Evolutionary conservation across 495 filamentous ascomycete species (phyloP).

Genomic region (Annulohypoxylon maeteangense): DNA sequence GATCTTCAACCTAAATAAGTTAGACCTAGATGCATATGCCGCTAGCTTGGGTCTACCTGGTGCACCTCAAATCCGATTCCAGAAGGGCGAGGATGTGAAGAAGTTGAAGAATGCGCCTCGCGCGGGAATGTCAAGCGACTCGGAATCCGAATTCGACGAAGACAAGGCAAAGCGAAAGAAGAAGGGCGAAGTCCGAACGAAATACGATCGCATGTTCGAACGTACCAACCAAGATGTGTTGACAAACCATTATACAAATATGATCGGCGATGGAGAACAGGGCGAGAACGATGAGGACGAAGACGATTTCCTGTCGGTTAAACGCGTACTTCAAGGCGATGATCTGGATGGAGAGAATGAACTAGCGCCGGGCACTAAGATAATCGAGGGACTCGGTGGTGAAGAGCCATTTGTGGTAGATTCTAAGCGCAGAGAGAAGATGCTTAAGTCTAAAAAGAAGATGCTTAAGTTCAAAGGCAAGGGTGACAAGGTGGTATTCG

Average conservation of each 20-base stretch:
- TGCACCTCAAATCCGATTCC: conserved; percentile 88
- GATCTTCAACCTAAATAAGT: conserved; percentile 80
- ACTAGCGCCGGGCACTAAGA: conserved; percentile 56
- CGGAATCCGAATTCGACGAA: conserved; percentile 59
- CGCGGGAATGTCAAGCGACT: conserved; percentile 63
- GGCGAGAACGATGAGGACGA: conserved; percentile 59
- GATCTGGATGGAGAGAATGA: conserved; percentile 50
- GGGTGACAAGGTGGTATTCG: conserved; percentile 85
- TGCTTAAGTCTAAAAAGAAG: conserved; percentile 94
- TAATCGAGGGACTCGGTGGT: conserved; percentile 61
- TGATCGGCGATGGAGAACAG: conserved; percentile 75
- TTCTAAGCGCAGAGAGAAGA: conserved; percentile 91
- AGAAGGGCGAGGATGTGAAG: conserved; percentile 88
- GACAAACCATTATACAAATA: conserved; percentile 87
- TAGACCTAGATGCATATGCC: conserved; percentile 87
- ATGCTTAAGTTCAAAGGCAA: conserved; percentile 86
- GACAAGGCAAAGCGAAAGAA: conserved; percentile 66
- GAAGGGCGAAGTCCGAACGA: conserved; percentile 78
- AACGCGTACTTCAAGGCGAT: conserved; percentile 75
- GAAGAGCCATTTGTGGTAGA: conserved; percentile 81
- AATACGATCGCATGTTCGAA: conserved; percentile 97
- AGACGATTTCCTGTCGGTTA: conserved; percentile 88
- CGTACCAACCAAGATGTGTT: conserved; percentile 94
- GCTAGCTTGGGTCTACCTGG: conserved; percentile 88
- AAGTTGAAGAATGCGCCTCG: conserved; percentile 86